Conservation (phyloP, 2,329 filamentous ascomycete species). For the Blumeria graminis region DNA sequence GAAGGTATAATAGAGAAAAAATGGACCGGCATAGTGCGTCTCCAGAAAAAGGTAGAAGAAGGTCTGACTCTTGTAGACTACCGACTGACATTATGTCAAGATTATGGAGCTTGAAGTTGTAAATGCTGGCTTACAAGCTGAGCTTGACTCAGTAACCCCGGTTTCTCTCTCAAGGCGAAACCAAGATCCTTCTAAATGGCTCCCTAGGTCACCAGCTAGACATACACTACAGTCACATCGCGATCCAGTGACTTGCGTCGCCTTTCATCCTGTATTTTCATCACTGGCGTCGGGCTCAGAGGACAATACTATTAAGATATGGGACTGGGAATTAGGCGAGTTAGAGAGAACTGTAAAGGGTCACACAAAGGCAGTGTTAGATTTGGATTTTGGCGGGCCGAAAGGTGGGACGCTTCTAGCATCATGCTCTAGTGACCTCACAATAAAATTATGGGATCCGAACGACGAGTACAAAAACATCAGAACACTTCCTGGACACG, state of each 20-base stretch:
- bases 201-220: slow-evolving; percentile 59
- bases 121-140: slow-evolving; percentile 48
- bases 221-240: slow-evolving; percentile 70
- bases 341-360: slow-evolving; percentile 77
- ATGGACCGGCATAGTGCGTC: slow-evolving; percentile 82
- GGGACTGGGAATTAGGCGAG: slow-evolving; percentile 90
- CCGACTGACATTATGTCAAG: slow-evolving; percentile 20
- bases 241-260: slow-evolving; percentile 59
- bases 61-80: background rate
- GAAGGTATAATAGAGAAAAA: slow-evolving; percentile 90
- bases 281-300: slow-evolving; percentile 77
- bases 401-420: slow-evolving; percentile 55
- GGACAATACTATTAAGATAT: slow-evolving; percentile 86
- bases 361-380: slow-evolving; percentile 69
- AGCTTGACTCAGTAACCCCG: slow-evolving; percentile 65
- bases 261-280: slow-evolving; percentile 81
- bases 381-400: slow-evolving; percentile 76
- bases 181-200: slow-evolving; percentile 65
- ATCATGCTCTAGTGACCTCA: slow-evolving; percentile 50
- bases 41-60: slow-evolving; percentile 68
- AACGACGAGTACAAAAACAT: slow-evolving; percentile 89
- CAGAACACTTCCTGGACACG: slow-evolving; percentile 68
- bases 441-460: slow-evolving; percentile 89
- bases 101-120: slow-evolving; percentile 82
- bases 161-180: slow-evolving; percentile 51